Evolutionary conservation across 2,329 filamentous ascomycete genomes (phyloP), one percentile per base, ranked within the genome.

Genomic region (Pseudogymnoascus sp.): DNA sequence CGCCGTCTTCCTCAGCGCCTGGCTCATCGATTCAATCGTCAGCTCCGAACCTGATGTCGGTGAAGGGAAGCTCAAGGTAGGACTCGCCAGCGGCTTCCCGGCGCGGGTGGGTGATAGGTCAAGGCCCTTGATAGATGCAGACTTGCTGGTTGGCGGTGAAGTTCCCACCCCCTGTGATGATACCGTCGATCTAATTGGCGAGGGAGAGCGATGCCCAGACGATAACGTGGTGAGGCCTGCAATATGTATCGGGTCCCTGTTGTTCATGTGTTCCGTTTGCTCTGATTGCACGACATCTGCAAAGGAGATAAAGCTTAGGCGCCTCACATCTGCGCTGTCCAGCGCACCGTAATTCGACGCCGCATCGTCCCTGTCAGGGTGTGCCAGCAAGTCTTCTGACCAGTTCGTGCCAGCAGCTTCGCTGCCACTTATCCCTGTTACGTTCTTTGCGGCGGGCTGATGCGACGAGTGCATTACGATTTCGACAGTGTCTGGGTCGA

Each of bases 221-320:
- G 79, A 71, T 64, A 88, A 71, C 47, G 85, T 85, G 6, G 86
- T 86, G 18, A 89, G 75, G 11, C 87, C 87, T 58, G 84, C 82
- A 62, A 88, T 75, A 71, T 91, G 86, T 61, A 89, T 79, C 61
- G 86, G 87, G 63, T 93, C 89, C 65, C 87, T 80, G 66, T 81
- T 86, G 53, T 82, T 79, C 35, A 78, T 77, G 64, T 81, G 77
- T 62, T 85, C 82, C 30, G 83, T 84, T 68, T 93, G 89, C 72
- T 94, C 90, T 35, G 87, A 83, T 71, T 96, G 91, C 39, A 97
- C 91, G 8, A 97, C 91, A 69, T 97, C 93, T 64, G 93, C 92
- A 74, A 97, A 97, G 6, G 91, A 96, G 71, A 97, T 96, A 76
- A 97, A 97, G 72, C 89, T 94, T 64, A 97, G 76, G 20, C 93